These are phyloP conservation scores for Hemileccinum rubropunctum DNA, from an alignment of 768 basidiomycete genomes.

Conservation along the genomic window DNA sequence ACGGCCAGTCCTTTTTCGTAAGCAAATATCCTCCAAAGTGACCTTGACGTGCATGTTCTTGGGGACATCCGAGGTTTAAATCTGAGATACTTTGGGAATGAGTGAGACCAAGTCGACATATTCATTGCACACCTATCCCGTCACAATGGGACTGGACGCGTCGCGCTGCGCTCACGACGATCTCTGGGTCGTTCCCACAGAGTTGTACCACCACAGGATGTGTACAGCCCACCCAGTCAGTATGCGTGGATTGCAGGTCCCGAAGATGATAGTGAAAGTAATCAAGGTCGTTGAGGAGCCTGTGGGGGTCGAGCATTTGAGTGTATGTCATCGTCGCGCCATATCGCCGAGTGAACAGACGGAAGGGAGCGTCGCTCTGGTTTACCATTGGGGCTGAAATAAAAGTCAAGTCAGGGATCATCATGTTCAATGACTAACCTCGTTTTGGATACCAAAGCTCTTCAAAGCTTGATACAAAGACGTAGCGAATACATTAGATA, in stretches of 20 bases:
- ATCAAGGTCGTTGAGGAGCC: conserved; percentile 57
- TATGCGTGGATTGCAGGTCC: conserved; percentile 41
- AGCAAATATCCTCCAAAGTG: conserved; percentile 80
- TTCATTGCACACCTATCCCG: conserved; percentile 58
- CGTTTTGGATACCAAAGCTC: neutral
- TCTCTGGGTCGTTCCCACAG: conserved; percentile 67
- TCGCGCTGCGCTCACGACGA: conserved; percentile 56
- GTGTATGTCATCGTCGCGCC: conserved; percentile 70
- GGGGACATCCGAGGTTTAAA: conserved; percentile 80
- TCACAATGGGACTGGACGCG: conserved; percentile 61
- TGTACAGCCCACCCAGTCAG: conserved; percentile 19
- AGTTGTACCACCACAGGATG: conserved; percentile 68
- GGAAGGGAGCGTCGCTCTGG: conserved; percentile 76
- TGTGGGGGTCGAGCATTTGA: conserved; percentile 71
- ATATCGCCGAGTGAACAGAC: conserved; percentile 56
- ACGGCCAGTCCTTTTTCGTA: conserved; percentile 67
- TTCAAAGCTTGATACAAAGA: neutral
- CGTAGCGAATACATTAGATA: conserved; percentile 16
- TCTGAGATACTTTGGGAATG: conserved; percentile 41
- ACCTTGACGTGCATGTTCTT: conserved; percentile 59
- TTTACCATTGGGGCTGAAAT: conserved; percentile 78
- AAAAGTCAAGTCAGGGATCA: conserved; percentile 30
- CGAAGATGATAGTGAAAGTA: conserved; percentile 64
- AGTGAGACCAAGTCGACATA: neutral
- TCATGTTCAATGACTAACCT: neutral